Evolutionary conservation across 2,329 filamentous ascomycete species (phyloP), one percentile per base, ranked within the genome.

Genomic region (Cladosporium sphaerospermum): DNA sequence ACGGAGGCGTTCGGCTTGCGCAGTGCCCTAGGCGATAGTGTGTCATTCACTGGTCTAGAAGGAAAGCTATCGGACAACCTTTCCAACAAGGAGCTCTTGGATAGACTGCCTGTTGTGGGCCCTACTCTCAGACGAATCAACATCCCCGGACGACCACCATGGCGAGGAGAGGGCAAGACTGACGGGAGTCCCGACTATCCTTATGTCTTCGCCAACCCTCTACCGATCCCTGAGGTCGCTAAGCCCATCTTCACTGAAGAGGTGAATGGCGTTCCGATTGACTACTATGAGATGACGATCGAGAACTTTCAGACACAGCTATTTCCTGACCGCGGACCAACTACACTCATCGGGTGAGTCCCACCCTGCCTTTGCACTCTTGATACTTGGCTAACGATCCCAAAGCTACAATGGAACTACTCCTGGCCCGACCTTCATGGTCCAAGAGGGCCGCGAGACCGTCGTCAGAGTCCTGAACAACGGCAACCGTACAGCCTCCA

Each of bases 401-500:
- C 44, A 16, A 11, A 53, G 50, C 16, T 54, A 54, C 39, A 56
- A 82, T 68, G 79, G 79, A 11, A 73, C 76, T 7, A 69, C 72
- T 4, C 78, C 79, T 6, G 80, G 80, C 0, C 78, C 78, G 6
- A 81, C 75, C 1, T 76, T 80, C 56, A 62, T 73, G 34, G 71
- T 80, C 55, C 68, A 71, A 5, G 66, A 69, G 52, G 78, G 77
- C 0, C 71, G 72, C 14, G 77, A 82, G 66, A 74, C 73, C 2
- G 72, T 82, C 2, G 75, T 82, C 7, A 72, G 79, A 32, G 76
- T 80, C 57, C 70, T 75, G 57, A 82, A 82, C 64, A 73, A 75
- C 19, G 48, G 73, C 71, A 9, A 63, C 67, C 16, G 62, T 65
- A 69, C 72, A 13, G 73, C 72, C 37, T 73, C 75, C 2, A 73